phyloP scores from a whole-genome alignment of 1,284 basidiomycete genomes.

The Puccinia horiana region DNA sequence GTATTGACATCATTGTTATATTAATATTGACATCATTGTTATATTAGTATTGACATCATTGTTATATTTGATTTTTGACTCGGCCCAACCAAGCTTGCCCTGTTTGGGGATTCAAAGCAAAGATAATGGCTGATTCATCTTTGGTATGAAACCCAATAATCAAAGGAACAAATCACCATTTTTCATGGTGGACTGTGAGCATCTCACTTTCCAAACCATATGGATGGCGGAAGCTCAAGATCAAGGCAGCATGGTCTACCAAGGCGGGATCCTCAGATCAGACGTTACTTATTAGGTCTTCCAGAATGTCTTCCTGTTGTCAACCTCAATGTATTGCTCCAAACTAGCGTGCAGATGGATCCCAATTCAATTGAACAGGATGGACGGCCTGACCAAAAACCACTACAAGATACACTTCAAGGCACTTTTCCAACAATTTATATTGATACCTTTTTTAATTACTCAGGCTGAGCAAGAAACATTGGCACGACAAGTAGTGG shows the following conservation, averaged over 20 bases:
- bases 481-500: slow-evolving; percentile 4
- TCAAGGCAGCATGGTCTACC: neutral
- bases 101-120: no score
- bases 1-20: no score
- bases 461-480: neutral
- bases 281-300: slow-evolving; percentile 17
- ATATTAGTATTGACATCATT: no score
- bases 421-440: neutral
- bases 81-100: no score
- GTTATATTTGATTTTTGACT: no score
- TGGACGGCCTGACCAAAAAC: neutral
- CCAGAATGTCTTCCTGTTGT: neutral
- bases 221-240: slow-evolving; percentile 7
- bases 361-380: slow-evolving; percentile 23
- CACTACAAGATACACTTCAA: slow-evolving; percentile 22
- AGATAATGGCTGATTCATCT: no score
- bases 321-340: slow-evolving; percentile 10
- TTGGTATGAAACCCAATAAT: no score
- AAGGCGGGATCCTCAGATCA: neutral
- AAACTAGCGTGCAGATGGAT: neutral
- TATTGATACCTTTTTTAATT: neutral
- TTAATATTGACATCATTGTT: no score
- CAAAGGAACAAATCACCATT: no score
- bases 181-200: no score
- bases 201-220: slow-evolving; percentile 5